A percentile compares a stretch with the other conserved stretches of the same genome.
These are phyloP conservation scores for Jatropha multifida DNA, from an alignment of 441 rosid species.

Conservation along the genomic window DNA sequence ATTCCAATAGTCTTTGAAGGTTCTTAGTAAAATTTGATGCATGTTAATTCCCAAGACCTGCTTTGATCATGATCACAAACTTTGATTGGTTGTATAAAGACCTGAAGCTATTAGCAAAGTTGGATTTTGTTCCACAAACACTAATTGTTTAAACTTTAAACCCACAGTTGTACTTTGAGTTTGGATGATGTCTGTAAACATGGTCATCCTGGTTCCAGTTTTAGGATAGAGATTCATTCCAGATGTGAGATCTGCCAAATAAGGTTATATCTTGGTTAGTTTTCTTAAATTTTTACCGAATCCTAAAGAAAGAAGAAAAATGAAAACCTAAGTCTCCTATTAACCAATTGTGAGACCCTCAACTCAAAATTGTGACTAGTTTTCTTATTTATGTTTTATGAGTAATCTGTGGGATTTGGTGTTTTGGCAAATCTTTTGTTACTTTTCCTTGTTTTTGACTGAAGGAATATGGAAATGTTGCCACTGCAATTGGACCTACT, in stretches of 20 bases:
- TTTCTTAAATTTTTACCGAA: not conserved
- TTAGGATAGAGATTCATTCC: not conserved
- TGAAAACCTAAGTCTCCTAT: not conserved
- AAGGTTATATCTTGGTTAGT: not conserved
- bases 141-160: not conserved
- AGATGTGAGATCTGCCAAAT: not conserved
- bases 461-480: conserved; percentile 75
- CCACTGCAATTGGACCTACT: conserved; percentile 65
- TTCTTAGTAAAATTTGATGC: not conserved
- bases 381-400: not conserved
- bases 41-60: not conserved
- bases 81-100: not conserved
- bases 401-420: not conserved
- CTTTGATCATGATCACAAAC: not conserved
- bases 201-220: not conserved
- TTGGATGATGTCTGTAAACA: not conserved
- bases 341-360: not conserved
- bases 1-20: not conserved
- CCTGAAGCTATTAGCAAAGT: not conserved
- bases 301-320: not conserved
- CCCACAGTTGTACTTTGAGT: not conserved
- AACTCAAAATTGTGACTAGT: not conserved
- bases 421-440: conserved; percentile 4
- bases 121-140: not conserved
- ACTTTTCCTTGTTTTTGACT: conserved; percentile 36